Evolutionary conservation across 2,329 filamentous ascomycete species (phyloP), one percentile per base, ranked within the genome.

Genomic region (Colletotrichum incanum): DNA sequence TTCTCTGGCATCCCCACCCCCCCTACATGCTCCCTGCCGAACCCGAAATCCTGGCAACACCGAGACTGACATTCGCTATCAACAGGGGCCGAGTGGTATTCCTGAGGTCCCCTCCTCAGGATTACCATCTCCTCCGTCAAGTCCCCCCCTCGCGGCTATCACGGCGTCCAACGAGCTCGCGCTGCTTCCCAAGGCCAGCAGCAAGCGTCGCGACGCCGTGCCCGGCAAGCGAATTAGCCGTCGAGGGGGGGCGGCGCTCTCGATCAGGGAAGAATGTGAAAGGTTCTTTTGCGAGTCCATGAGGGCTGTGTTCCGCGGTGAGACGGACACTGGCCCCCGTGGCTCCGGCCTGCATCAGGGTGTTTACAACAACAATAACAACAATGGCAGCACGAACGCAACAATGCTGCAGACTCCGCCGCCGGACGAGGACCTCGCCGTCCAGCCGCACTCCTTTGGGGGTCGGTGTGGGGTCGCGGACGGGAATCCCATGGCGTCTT

Each of bases 221-320:
- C 81, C 82, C 78, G 81, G 77, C 73, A 76, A 74, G 70, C 77
- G 76, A 78, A 77, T 82, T 81, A 84, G 85, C 82, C 87, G 89
- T 82, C 89, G 89, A 93, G 93, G 93, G 93, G 95, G 95, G 94
- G 95, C 95, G 92, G 92, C 94, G 93, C 91, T 94, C 86, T 92
- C 92, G 88, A 97, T 98, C 90, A 95, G 93, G 94, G 95, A 93
- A 95, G 95, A 98, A 94, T 97, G 95, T 98, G 95, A 98, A 95
- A 98, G 95, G 90, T 96, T 98, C 93, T 97, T 98, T 91, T 98
- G 95, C 87, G 94, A 96, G 93, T 93, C 92, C 90, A 94, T 98
- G 92, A 93, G 91, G 87, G 87, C 92, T 87, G 93, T 94, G 88
- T 98, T 98, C 91, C 93, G 93, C 89, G 95, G 94, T 97, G 95